Conservation (phyloP, 2,329 filamentous ascomycete genomes). For the Phialocephala sp. region DNA sequence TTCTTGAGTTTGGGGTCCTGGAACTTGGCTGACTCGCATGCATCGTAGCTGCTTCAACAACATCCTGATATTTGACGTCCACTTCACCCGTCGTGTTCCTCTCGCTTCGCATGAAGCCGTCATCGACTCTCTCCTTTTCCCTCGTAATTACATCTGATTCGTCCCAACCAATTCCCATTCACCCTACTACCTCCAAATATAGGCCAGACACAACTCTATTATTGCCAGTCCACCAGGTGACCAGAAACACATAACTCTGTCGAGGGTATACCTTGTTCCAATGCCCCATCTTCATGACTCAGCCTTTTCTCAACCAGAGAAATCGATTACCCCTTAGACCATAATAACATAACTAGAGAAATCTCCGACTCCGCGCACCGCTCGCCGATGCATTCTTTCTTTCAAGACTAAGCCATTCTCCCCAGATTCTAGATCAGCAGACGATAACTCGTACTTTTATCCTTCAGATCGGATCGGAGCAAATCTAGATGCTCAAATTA, state of each 20-base stretch:
- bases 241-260: background rate
- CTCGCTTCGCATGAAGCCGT: slow-evolving; percentile 11
- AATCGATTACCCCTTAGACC: background rate
- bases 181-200: background rate
- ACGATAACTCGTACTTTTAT: background rate
- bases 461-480: background rate
- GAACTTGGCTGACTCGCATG: background rate
- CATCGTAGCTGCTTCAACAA: background rate
- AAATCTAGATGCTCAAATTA: too few species aligned
- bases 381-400: background rate
- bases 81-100: background rate
- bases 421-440: background rate
- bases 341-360: background rate
- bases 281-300: background rate
- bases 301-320: background rate
- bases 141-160: background rate
- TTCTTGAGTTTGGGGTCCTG: background rate
- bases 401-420: background rate
- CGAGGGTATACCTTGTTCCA: background rate
- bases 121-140: background rate
- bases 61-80: background rate
- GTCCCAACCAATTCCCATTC: background rate
- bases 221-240: too few species aligned
- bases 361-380: background rate
- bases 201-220: background rate